Conservation (phyloP, 805 yeast genomes). For the Kazachstania martiniae region DNA sequence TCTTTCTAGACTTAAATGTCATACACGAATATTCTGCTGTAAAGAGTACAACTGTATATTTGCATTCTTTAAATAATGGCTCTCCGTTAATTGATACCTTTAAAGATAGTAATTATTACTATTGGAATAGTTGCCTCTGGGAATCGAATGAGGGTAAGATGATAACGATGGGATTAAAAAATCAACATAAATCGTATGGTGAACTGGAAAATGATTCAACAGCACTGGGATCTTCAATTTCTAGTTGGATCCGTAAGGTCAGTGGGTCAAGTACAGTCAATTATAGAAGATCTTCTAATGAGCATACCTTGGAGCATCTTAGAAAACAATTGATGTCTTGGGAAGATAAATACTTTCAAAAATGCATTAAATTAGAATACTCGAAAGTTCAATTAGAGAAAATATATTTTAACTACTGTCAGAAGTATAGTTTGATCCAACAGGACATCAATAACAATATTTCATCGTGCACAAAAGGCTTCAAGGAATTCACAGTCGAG, state of each 20-base stretch:
- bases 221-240: slow-evolving; percentile 1
- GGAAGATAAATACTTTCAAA: slow-evolving; percentile 5
- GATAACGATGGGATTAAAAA: slow-evolving; percentile 4
- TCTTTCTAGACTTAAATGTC: slow-evolving; percentile 15
- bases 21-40: slow-evolving; percentile 8
- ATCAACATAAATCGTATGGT: slow-evolving; percentile 8
- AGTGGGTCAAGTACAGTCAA: slow-evolving; percentile 1
- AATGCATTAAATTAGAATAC: slow-evolving; percentile 8
- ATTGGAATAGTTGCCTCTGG: too few relatives aligned
- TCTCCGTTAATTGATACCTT: slow-evolving; percentile 1
- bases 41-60: neutral
- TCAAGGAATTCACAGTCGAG: neutral
- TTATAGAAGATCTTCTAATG: neutral
- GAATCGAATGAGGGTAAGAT: too few relatives aligned
- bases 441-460: slow-evolving; percentile 3
- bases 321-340: slow-evolving; percentile 10
- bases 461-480: neutral
- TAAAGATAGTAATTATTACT: slow-evolving; percentile 6
- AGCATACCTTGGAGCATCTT: slow-evolving; percentile 5
- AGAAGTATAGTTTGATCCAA: neutral
- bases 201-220: slow-evolving; percentile 9
- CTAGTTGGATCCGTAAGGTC: slow-evolving; percentile 7
- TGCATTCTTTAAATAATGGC: neutral
- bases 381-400: slow-evolving; percentile 11
- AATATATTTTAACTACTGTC: slow-evolving; percentile 4